These are phyloP conservation scores for Rhynchospora pubera DNA, from an alignment of 176 grass and related monocot genomes.

Conservation along the genomic window DNA sequence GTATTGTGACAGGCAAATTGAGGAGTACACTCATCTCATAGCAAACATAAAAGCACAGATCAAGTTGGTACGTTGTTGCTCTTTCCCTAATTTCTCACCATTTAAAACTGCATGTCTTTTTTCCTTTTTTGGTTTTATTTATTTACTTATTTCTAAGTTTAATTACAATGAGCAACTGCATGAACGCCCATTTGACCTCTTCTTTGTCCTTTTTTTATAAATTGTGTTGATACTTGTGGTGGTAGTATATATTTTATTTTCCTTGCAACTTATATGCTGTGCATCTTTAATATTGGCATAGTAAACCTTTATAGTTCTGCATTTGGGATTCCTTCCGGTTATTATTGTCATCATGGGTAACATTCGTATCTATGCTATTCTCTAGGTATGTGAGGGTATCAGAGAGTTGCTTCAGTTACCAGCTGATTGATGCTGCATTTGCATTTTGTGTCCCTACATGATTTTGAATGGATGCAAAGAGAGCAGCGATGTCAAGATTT, in stretches of 20 bases:
- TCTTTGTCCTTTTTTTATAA: neutral
- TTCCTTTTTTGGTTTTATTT: neutral
- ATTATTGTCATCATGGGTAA: neutral
- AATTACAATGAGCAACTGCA: neutral
- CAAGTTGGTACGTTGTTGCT: constrained; percentile 55
- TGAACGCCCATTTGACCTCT: neutral
- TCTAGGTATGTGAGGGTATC: constrained; percentile 75
- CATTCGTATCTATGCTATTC: neutral
- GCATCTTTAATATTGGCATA: neutral
- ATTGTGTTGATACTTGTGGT: neutral
- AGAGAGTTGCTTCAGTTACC: constrained; percentile 56
- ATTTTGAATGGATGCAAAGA: neutral
- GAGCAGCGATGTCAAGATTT: neutral
- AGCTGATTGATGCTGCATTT: constrained; percentile 29
- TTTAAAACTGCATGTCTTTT: neutral
- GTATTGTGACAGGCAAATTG: constrained; percentile 64
- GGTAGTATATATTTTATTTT: neutral
- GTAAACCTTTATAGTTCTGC: neutral
- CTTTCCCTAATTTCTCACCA: neutral
- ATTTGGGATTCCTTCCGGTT: neutral
- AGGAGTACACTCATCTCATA: constrained; percentile 78
- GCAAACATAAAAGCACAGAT: constrained; percentile 83
- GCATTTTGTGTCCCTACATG: neutral
- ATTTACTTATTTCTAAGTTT: neutral
- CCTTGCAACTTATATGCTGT: neutral